Evolutionary conservation across 257 asterid species (phyloP).

Genomic region (Catharanthus roseus): DNA sequence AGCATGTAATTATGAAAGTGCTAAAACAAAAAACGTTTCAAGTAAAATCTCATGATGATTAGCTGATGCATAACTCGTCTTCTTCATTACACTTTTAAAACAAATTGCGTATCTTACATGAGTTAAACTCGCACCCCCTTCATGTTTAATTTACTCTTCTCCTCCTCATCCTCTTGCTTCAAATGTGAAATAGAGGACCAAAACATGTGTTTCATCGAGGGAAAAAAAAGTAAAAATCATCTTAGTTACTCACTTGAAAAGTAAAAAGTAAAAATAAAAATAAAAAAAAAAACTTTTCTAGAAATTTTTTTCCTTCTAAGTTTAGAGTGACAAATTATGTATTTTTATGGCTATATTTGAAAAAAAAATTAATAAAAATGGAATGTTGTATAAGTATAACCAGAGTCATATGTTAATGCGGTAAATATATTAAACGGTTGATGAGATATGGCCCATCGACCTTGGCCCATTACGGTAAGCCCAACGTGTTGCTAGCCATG

Average conservation of each 20-base stretch:
- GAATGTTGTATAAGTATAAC: too few relatives aligned
- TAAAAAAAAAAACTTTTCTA: too few relatives aligned
- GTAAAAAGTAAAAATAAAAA: too few relatives aligned
- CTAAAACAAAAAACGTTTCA: constrained; percentile 14
- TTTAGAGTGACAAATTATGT: background rate
- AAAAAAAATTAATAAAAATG: too few relatives aligned
- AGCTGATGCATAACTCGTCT: background rate
- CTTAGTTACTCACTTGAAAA: too few relatives aligned
- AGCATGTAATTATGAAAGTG: constrained; percentile 1
- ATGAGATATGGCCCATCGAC: too few relatives aligned
- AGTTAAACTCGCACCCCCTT: background rate
- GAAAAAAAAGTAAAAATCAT: background rate
- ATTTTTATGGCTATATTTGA: background rate
- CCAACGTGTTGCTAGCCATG: too few relatives aligned
- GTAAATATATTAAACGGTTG: too few relatives aligned
- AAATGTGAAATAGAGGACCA: background rate
- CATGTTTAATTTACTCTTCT: constrained; percentile 3
- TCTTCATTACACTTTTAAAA: constrained; percentile 2
- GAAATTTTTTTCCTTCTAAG: too few relatives aligned
- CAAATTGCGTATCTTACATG: background rate
- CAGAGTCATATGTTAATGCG: too few relatives aligned
- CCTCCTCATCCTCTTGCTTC: background rate
- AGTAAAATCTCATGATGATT: constrained; percentile 16
- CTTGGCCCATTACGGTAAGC: too few relatives aligned
- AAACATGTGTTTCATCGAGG: background rate